phyloP scores from a whole-genome alignment of 1,284 basidiomycete genomes.

The Cutaneotrichosporon cavernicola region DNA sequence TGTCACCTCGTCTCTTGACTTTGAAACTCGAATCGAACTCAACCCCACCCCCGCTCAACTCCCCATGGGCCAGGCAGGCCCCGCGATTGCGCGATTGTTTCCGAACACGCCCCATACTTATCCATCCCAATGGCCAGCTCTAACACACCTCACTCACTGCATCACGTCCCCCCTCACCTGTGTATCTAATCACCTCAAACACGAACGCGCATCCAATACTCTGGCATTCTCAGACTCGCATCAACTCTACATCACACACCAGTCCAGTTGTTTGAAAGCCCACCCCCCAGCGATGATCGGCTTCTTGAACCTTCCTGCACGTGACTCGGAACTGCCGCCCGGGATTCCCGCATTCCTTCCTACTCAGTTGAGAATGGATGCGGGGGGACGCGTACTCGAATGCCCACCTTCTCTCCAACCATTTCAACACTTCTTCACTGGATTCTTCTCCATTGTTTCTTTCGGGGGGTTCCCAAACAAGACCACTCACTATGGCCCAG shows the following conservation, averaged over 20 bases:
- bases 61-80: neutral
- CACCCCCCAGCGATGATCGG: neutral
- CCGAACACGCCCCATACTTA: neutral
- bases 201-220: no score
- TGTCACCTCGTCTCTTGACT: neutral
- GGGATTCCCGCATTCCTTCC: slow-evolving; percentile 1
- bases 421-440: neutral
- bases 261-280: neutral
- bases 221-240: no score
- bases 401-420: neutral
- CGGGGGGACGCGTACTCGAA: neutral
- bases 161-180: neutral
- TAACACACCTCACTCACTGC: neutral
- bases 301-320: neutral
- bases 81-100: neutral
- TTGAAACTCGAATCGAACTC: neutral
- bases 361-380: neutral
- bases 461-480: neutral
- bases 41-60: neutral
- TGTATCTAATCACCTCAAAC: neutral
- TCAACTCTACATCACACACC: neutral
- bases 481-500: neutral
- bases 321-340: neutral
- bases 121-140: neutral
- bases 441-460: neutral